phyloP scores from a whole-genome alignment of 345 rosid species.

The Carallia brachiata region DNA sequence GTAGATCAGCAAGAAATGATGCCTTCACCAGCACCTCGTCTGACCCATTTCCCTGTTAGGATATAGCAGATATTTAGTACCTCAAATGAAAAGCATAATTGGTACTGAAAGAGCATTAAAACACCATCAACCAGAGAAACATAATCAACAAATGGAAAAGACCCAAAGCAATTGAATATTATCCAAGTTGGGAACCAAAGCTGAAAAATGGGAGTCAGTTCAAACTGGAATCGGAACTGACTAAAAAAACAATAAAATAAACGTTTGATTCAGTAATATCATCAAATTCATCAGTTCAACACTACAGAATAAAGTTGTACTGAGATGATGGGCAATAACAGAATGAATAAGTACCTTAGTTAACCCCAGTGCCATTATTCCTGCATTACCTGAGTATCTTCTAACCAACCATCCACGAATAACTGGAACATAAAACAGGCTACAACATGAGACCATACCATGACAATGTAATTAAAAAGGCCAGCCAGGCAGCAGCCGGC shows the following conservation, averaged over 20 bases:
- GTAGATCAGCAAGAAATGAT: slow-evolving; percentile 83
- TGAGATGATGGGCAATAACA: not conserved
- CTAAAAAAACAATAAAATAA: not conserved
- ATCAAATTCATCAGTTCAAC: not conserved
- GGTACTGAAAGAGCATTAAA: not conserved
- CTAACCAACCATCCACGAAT: slow-evolving; percentile 97
- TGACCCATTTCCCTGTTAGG: slow-evolving; percentile 53
- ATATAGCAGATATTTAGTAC: slow-evolving; percentile 11
- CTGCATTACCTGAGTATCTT: slow-evolving; percentile 80
- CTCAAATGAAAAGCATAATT: slow-evolving; percentile 2
- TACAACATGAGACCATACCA: not conserved
- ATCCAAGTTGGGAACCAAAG: not conserved
- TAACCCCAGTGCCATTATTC: slow-evolving; percentile 53
- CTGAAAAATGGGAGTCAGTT: not conserved
- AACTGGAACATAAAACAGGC: slow-evolving; percentile 37
- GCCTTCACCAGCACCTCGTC: slow-evolving; percentile 89
- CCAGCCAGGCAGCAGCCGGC: not conserved
- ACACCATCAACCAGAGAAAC: not conserved
- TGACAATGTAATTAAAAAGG: not conserved
- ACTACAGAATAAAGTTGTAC: not conserved
- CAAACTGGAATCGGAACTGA: not conserved
- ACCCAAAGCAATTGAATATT: too few species aligned
- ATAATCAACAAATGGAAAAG: not conserved
- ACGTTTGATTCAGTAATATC: not conserved
- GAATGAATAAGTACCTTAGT: slow-evolving; percentile 43